Conservation (phyloP, 1,284 basidiomycete species). For the Chalciporus sp. region DNA sequence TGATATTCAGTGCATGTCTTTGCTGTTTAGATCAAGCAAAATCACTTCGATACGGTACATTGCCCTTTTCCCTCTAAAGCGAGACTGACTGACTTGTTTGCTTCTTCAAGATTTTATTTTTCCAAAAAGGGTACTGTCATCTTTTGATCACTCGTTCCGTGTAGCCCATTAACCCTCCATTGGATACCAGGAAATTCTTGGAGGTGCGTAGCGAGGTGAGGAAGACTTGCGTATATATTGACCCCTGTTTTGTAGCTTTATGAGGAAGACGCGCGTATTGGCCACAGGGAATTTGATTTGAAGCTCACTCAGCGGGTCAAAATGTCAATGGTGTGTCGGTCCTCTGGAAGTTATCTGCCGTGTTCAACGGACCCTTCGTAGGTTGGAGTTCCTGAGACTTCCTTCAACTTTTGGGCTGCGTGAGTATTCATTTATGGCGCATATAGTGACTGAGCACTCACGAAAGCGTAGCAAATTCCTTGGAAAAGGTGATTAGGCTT, state of each 20-base stretch:
- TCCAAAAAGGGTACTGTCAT: conserved; percentile 85
- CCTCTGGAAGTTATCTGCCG: neutral
- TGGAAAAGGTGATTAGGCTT: conserved; percentile 58
- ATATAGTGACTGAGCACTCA: conserved; percentile 5
- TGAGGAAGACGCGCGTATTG: conserved; percentile 90
- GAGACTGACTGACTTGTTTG: conserved; percentile 10
- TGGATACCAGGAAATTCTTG: conserved; percentile 58
- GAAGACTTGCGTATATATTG: neutral
- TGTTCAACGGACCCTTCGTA: conserved; percentile 31
- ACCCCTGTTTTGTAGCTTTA: conserved; percentile 65
- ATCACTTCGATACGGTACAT: conserved; percentile 84
- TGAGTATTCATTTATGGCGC: conserved; percentile 42
- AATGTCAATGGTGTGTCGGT: conserved; percentile 88
- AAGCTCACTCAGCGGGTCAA: conserved; percentile 92
- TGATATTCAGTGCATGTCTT: conserved; percentile 2
- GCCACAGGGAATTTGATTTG: conserved; percentile 90
- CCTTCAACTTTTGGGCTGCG: conserved; percentile 93
- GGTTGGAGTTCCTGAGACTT: conserved; percentile 96
- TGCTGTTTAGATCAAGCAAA: conserved; percentile 78
- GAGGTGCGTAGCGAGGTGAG: conserved; percentile 45
- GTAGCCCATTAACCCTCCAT: neutral
- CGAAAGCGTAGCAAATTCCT: conserved; percentile 65
- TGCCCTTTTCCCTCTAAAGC: neutral
- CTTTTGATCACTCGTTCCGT: neutral
- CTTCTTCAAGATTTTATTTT: conserved; percentile 78